These are phyloP conservation scores for Solanum sitiens DNA, from an alignment of 257 asterid species.

Conservation along the genomic window DNA sequence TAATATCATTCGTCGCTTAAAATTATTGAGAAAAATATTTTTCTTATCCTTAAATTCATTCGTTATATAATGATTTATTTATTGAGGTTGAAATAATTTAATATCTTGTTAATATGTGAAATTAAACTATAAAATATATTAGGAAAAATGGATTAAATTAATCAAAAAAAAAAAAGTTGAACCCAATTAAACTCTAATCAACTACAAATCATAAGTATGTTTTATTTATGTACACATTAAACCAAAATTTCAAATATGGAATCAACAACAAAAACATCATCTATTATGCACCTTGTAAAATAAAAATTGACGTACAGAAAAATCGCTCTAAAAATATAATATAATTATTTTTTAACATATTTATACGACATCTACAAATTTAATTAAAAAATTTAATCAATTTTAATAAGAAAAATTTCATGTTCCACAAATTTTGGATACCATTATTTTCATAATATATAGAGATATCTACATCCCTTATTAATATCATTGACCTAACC, in stretches of 20 bases:
- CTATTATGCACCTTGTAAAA: background rate
- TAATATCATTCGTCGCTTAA: too few species aligned
- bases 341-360: too few species aligned
- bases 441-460: background rate
- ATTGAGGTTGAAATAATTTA: background rate
- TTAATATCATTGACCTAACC: background rate
- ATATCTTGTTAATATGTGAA: background rate
- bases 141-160: too few species aligned
- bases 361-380: too few species aligned
- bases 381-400: too few species aligned
- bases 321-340: background rate
- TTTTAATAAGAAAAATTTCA: too few species aligned
- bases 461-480: background rate
- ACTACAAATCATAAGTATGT: background rate
- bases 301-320: too few species aligned
- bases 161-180: background rate
- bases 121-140: too few species aligned
- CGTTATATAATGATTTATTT: too few species aligned
- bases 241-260: background rate
- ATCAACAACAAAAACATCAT: background rate
- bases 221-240: background rate
- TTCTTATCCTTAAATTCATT: background rate
- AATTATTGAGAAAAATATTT: background rate
- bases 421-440: background rate
- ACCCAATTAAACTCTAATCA: background rate